Evolutionary conservation across 306 rosid species (phyloP).

Genomic region (Castanea sativa): DNA sequence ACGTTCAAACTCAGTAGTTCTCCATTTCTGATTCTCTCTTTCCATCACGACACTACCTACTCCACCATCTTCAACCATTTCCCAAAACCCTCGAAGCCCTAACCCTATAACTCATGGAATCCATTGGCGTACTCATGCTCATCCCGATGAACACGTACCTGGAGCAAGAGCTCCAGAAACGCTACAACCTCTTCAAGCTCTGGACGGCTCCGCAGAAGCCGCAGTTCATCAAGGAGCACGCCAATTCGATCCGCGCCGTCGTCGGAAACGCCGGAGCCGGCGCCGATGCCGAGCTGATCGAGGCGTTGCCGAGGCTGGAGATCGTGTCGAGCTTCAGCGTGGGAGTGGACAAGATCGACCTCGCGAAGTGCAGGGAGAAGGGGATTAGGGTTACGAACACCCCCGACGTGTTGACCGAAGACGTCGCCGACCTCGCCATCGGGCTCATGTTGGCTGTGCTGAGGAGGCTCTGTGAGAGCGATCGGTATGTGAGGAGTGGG

Average conservation of each 20-base stretch:
- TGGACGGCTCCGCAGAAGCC: conserved; percentile 44
- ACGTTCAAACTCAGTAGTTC: too few relatives aligned
- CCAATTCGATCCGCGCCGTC: conserved; percentile 56
- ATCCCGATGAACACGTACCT: conserved; percentile 47
- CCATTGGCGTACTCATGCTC: conserved; percentile 54
- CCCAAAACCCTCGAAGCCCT: background rate
- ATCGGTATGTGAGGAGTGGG: conserved; percentile 64
- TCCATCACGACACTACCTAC: background rate
- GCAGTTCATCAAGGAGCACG: conserved; percentile 36
- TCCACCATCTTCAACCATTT: background rate
- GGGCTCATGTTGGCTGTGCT: conserved; percentile 54
- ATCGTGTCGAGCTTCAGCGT: conserved; percentile 71
- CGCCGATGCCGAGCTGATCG: conserved; percentile 53
- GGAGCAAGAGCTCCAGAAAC: conserved; percentile 64
- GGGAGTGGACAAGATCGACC: conserved; percentile 70
- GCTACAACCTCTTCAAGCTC: conserved; percentile 53
- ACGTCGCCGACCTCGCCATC: conserved; percentile 70
- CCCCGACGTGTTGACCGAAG: conserved; percentile 86
- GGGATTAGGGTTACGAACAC: conserved; percentile 78
- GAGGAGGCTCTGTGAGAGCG: conserved; percentile 61
- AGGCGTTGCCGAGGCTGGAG: conserved; percentile 63
- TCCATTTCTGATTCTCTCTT: background rate
- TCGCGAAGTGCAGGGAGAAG: conserved; percentile 47
- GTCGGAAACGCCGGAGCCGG: conserved; percentile 46
- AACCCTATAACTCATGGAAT: conserved; percentile 45